Conservation (phyloP, 805 yeast species). For the Candida nonsorbophila region DNA sequence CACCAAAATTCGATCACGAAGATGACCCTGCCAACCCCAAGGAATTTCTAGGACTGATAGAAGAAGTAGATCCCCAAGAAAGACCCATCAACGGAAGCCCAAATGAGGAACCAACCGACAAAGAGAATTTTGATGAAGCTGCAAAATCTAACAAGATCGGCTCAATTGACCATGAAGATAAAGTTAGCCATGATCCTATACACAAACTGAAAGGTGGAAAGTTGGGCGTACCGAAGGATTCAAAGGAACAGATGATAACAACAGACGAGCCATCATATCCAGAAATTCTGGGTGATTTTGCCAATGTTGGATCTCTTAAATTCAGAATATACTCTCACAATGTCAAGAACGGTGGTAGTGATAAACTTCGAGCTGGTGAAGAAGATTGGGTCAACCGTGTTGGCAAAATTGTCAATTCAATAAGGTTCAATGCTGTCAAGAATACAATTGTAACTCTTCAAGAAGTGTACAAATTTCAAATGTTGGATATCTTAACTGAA, state of each 20-base stretch:
- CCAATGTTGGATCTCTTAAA: slow-evolving; percentile 8
- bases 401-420: slow-evolving; percentile 13
- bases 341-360: slow-evolving; percentile 25
- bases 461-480: slow-evolving; percentile 31
- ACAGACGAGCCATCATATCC: slow-evolving; percentile 6
- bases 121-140: slow-evolving; percentile 8
- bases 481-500: slow-evolving; percentile 22
- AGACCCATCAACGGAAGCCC: slow-evolving; percentile 9
- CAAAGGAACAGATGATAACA: slow-evolving; percentile 4
- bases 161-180: slow-evolving; percentile 8
- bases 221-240: slow-evolving; percentile 6
- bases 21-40: slow-evolving; percentile 15
- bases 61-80: slow-evolving; percentile 13
- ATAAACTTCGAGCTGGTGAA: slow-evolving; percentile 18
- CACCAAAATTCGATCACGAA: no score
- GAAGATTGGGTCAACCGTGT: slow-evolving; percentile 18
- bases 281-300: slow-evolving; percentile 10
- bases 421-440: slow-evolving; percentile 17
- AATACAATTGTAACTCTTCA: slow-evolving; percentile 35
- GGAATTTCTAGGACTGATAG: slow-evolving; percentile 18
- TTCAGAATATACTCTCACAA: slow-evolving; percentile 33
- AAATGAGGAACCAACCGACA: slow-evolving; percentile 10
- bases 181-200: slow-evolving; percentile 5
- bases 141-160: slow-evolving; percentile 7
- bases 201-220: slow-evolving; percentile 5